Evolutionary conservation across 805 yeast species (phyloP), one percentile per base, ranked within the genome.

Genomic region (Blastobotrys chiropterorum): DNA sequence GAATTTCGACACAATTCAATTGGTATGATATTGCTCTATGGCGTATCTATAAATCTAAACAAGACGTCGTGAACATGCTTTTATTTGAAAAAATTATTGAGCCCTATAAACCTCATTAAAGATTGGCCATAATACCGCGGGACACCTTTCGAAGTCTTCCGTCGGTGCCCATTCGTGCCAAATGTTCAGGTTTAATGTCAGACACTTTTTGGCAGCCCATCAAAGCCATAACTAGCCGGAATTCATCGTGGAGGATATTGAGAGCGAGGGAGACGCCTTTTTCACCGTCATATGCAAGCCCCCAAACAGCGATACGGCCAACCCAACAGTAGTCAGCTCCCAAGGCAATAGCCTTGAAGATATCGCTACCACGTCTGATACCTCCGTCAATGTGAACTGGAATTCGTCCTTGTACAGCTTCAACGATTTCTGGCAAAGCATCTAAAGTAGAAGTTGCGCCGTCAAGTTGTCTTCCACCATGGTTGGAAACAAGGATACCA

Each of bases 401-500:
- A 44, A 81, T 67, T 45, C 79, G 74, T 2, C 73, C 71, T 7
- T 46, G 40, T 6, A 60, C 67, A 8, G 66, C 68, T 19, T 48
- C 62, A 7, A 64, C 69, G n/a, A 80, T 74, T 53, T 82, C 84
- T 1, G 79, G 79, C 48, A 84, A 70, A 3, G 83, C 79, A 60
- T 85, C 88, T 15, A 85, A 69, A 2, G 87, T 80, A 0, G 88
- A 76, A 53, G 75, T 69, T 0, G 83, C 73, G 40, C 75, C 78
- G 58, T 84, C 90, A 40, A 85, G 70, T 62, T 83, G 88, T 50
- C 88, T 70, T 7, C 89, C 90, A 22, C 89, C 89, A 63, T 83
- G 87, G 61, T 85, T 83, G 11, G 88, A 81, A 11, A 85, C 70
- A 45, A 83, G 74, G 21, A 81, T 79, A 3, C 87, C 90, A 46